Evolutionary conservation across 495 filamentous ascomycete genomes (phyloP), one percentile per base, ranked within the genome.

Genomic region (Annulohypoxylon nitens): DNA sequence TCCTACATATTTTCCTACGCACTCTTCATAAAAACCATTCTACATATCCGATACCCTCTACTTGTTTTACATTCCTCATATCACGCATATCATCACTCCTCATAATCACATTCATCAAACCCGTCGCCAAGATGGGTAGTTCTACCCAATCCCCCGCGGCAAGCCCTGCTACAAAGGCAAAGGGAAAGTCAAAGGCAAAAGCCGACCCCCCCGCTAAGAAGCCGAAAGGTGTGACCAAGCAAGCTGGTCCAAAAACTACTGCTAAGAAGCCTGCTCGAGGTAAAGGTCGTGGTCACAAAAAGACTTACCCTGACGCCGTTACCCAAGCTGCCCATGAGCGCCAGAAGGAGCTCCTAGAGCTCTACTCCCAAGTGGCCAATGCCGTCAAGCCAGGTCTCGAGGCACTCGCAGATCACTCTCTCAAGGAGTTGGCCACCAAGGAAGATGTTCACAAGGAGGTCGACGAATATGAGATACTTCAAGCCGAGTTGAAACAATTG

Each of bases 261-360:
- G 66, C 78, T 8, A 79, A 76, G 64, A 82, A 79, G 64, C 59
- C 75, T 7, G 64, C 45, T 54, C 62, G 78, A 34, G 79, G 81
- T 55, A 81, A 81, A 20, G 75, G 75, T 61, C 81, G 83, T 26
- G 82, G 83, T 16, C 81, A 81, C 30, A 81, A 82, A 50, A 85
- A 85, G 67, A 69, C 76, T 11, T 86, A 82, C 59, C 72, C 79
- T n/a, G 78, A 80, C 33, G 62, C 72, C 39, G 73, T 71, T 33
- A 76, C 77, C 50, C 84, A 86, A 67, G 84, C 84, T 34, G 80
- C 83, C 47, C 81, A 84, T 51, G 84, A 86, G 63, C 84, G 84
- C 61, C 76, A 76, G 59, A 74, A 79, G 51, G 80, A 83, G 41
- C 76, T 85, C 14, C 81, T 80, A 77, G 77, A 80, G 7, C 75